These are phyloP conservation scores for Chionographis japonica DNA, from an alignment of 106 monocot genomes.

Conservation along the genomic window DNA sequence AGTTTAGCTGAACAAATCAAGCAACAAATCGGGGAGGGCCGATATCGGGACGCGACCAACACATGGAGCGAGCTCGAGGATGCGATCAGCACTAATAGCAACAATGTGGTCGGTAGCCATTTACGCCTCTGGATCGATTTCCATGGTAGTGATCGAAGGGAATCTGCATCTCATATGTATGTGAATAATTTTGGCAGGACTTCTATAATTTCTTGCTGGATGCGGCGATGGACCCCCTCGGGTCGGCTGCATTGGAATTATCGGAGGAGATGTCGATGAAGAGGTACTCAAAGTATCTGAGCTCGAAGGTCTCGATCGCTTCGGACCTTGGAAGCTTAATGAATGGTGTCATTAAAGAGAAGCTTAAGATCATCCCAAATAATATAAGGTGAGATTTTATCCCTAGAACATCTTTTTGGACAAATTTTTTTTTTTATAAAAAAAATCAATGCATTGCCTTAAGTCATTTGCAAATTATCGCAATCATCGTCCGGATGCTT, in stretches of 20 bases:
- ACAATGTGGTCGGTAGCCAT: slow-evolving; percentile 20
- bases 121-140: too few relatives aligned
- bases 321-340: slow-evolving; percentile 32
- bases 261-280: not conserved
- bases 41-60: slow-evolving; percentile 24
- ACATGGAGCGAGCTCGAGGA: slow-evolving; percentile 39
- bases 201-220: slow-evolving; percentile 48
- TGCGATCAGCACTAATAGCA: slow-evolving; percentile 15
- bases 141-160: too few relatives aligned
- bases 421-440: too few relatives aligned
- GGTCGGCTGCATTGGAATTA: not conserved
- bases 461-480: too few relatives aligned
- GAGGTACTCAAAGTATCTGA: slow-evolving; percentile 47
- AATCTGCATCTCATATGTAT: not conserved
- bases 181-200: slow-evolving; percentile 20
- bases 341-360: slow-evolving; percentile 50
- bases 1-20: slow-evolving; percentile 38
- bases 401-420: not conserved
- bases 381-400: slow-evolving; percentile 26
- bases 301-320: slow-evolving; percentile 16
- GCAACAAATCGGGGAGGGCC: slow-evolving; percentile 21
- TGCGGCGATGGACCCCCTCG: slow-evolving; percentile 9
- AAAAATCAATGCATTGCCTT: too few relatives aligned
- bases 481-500: too few relatives aligned
- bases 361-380: slow-evolving; percentile 64